Percentiles rank a stretch among this genome's conserved stretches.
Conservation (phyloP, 495 filamentous ascomycete species). For the Poronia punctata region DNA sequence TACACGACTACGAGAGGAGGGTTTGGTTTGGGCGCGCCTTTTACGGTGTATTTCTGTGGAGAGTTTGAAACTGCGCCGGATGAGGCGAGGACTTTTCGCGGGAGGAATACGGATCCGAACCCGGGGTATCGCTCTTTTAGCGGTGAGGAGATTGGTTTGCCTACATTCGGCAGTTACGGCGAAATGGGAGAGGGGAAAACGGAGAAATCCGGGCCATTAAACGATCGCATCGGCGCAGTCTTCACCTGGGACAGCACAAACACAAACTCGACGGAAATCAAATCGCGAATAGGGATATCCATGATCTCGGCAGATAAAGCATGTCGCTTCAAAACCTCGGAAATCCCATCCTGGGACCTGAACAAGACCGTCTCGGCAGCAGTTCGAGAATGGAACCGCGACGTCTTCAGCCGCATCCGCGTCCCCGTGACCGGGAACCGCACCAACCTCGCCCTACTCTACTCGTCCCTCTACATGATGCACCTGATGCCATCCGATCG, state of each 20-base stretch:
- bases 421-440: slow-evolving; percentile 39
- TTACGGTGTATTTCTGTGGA: slow-evolving; percentile 57
- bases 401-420: slow-evolving; percentile 54
- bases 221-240: slow-evolving; percentile 26
- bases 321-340: slow-evolving; percentile 44
- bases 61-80: slow-evolving; percentile 41
- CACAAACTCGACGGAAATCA: slow-evolving; percentile 28
- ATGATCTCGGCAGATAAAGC: slow-evolving; percentile 58
- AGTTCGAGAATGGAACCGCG: slow-evolving; percentile 47
- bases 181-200: background rate
- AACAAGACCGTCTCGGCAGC: slow-evolving; percentile 39
- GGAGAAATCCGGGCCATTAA: slow-evolving; percentile 2
- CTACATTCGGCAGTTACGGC: slow-evolving; percentile 10
- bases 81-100: slow-evolving; percentile 18
- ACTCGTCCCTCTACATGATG: slow-evolving; percentile 60
- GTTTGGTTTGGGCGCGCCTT: slow-evolving; percentile 33
- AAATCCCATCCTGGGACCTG: slow-evolving; percentile 47
- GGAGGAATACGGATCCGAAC: slow-evolving; percentile 17
- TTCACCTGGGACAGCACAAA: slow-evolving; percentile 22
- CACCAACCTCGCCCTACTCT: slow-evolving; percentile 48
- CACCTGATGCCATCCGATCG: slow-evolving; percentile 60
- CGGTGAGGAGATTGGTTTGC: slow-evolving; percentile 6
- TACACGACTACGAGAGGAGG: slow-evolving; percentile 51
- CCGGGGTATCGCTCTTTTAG: slow-evolving; percentile 13
- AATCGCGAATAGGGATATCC: slow-evolving; percentile 60